Evolutionary conservation across 176 grass and related monocot genomes (phyloP), one percentile per base, ranked within the genome.

Genomic region (Eragrostis curvula): DNA sequence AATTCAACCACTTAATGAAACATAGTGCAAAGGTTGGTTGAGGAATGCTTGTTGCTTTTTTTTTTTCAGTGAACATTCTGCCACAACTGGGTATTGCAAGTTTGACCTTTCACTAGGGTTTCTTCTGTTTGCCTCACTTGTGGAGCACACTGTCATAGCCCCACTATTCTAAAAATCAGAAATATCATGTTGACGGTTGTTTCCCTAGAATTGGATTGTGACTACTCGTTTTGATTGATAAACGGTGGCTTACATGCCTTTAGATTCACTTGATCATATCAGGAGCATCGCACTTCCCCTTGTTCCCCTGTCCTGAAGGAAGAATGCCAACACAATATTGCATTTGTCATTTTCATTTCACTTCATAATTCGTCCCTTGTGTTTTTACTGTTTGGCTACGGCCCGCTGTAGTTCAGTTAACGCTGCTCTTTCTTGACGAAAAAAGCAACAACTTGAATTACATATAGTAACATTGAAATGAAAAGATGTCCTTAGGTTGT

Each of bases 321-420:
- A 55, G 7, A 55, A 53, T 9, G 9, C 1, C 18, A 57, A 15
- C 32, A 56, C 9, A 74, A 25, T 24, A 75, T n/a, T n/a, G n/a
- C n/a, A n/a, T n/a, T 42, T 42, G 5, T 12, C 10, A 7, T 74
- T 53, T 9, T 29, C 16, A 36, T 73, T 73, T n/a, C 49, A 23
- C 49, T 74, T 55, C 18, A n/a, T 74, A 74, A 55, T 55, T 74
- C 36, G 21, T 14, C 71, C 49, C 9, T 74, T 55, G 49, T 74
- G 32, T 74, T 39, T 74, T 68, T 41, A n/a, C 18, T 55, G 1
- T 74, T 52, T 53, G 28, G 17, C 25, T 64, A 36, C 17, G 21
- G 9, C 15, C 45, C 43, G 50, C 20, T 66, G 24, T 78, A 29
- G 39, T 61, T 78, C 29, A 68, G n/a, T n/a, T n/a, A 52, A 30